Base-by-base conservation (phyloP, 768 basidiomycete genomes). In the Boletus rubescentipes region DNA sequence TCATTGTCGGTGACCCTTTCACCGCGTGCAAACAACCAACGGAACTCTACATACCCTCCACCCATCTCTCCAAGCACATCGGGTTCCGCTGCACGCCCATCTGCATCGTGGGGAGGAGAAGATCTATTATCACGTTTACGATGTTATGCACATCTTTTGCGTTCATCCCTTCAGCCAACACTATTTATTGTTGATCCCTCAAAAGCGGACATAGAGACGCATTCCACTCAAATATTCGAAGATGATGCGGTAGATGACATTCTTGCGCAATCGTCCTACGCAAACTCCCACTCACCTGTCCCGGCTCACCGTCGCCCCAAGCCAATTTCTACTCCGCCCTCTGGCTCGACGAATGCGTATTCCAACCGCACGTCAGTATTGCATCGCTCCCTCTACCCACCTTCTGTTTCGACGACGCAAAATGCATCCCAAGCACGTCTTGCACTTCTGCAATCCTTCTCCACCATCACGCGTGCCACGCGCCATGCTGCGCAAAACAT, bases 401-500 rank as follows among this genome's bases (percentile, higher is more conserved):
- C 81, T 2, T 78, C 83, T 4, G 74, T 83, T 2, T 73, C 83
- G 0, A 73, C 79, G 7, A 73, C 75, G 32, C 70, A 80, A n/a
- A 76, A 79, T 34, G 58, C 83, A 12, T 86, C 89, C 7, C 86
- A 90, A 61, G 85, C 91, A 35, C 82, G 90, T 37, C 77, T 85
- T 58, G 89, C 91, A 9, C 80, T 99, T 31, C 74, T 99, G n/a
- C 91, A 92, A 58, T 92, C 91, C 2, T 95, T 99, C 66, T 93
- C 93, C 4, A 93, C 91, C 53, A 89, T 99, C 55, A 98, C 97
- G 0, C 83, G 91, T 45, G 89, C 91, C 15, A 95, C 96, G 0
- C 85, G 92, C 9, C 90, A 94, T 69, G 91, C 95, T 0, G 94
- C 96, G 0, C 93, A 97, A 66, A 91, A 94, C 61, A 92, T 98